These are phyloP conservation scores for Lactifluus volemus DNA, from an alignment of 768 basidiomycete species.

Conservation along the genomic window DNA sequence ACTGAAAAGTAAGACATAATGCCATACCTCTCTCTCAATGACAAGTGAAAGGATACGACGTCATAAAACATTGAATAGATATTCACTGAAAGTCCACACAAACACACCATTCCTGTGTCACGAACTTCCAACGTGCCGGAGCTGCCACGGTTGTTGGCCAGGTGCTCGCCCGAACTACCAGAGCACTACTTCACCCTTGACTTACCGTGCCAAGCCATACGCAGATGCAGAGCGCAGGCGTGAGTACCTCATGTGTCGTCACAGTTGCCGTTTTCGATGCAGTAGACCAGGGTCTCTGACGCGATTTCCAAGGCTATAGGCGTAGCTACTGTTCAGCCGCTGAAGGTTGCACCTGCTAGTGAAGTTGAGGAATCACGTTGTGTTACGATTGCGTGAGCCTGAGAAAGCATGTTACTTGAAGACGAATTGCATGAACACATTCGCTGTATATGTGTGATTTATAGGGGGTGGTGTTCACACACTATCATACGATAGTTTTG, in stretches of 20 bases:
- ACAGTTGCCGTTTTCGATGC: slow-evolving; percentile 33
- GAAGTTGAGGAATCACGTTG: slow-evolving; percentile 39
- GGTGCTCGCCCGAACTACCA: slow-evolving; percentile 84
- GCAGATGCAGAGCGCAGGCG: slow-evolving; percentile 36
- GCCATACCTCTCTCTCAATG: no score
- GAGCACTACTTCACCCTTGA: slow-evolving; percentile 63
- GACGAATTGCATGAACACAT: background rate
- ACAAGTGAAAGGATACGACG: no score
- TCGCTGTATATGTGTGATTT: background rate
- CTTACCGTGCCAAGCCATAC: slow-evolving; percentile 43
- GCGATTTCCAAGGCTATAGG: slow-evolving; percentile 72
- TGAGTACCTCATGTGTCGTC: slow-evolving; percentile 38
- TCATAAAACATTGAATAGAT: no score
- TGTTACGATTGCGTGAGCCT: background rate
- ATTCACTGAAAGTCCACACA: no score
- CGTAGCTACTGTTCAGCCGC: slow-evolving; percentile 44
- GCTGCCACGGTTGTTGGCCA: slow-evolving; percentile 61
- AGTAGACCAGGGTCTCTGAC: slow-evolving; percentile 67
- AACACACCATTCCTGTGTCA: no score
- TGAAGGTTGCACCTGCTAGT: slow-evolving; percentile 49
- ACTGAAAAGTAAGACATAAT: no score
- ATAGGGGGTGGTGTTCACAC: no score
- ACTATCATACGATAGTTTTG: no score
- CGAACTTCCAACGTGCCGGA: slow-evolving; percentile 96
- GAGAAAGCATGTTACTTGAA: background rate